Percentiles rank a stretch among this genome's conserved stretches.
Evolutionary conservation across 2,329 filamentous ascomycete genomes (phyloP).

Genomic region (Pyrenophora teres): DNA sequence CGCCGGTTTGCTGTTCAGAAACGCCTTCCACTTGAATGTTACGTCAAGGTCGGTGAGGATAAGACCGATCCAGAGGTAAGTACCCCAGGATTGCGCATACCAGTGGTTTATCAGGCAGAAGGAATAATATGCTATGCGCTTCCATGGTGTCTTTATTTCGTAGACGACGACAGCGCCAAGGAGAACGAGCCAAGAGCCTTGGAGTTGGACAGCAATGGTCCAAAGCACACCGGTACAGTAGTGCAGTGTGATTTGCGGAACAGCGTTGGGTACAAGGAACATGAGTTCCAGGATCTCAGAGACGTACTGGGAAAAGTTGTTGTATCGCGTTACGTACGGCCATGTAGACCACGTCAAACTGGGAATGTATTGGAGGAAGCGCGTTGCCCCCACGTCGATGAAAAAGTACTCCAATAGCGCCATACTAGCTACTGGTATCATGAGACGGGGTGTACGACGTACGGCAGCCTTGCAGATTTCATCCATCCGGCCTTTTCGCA

Average conservation of each 20-base stretch:
- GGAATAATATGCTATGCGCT: constrained; percentile 53
- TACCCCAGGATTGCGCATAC: constrained; percentile 55
- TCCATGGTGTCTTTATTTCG: constrained; percentile 54
- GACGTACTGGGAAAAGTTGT: constrained; percentile 51
- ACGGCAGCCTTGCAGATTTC: constrained; percentile 53
- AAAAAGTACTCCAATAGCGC: constrained; percentile 55
- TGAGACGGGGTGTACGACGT: constrained; percentile 51
- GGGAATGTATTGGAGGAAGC: constrained; percentile 52
- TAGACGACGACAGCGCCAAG: constrained; percentile 51
- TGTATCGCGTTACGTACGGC: constrained; percentile 51
- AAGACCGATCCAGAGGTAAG: constrained; percentile 53
- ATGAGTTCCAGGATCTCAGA: constrained; percentile 53
- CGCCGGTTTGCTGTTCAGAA: constrained; percentile 41
- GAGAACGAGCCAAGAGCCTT: constrained; percentile 54
- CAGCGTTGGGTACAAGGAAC: constrained; percentile 56
- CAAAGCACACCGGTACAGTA: constrained; percentile 58
- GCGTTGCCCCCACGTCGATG: constrained; percentile 51
- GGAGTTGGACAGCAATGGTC: constrained; percentile 57
- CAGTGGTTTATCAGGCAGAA: constrained; percentile 53
- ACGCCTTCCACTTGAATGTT: constrained; percentile 52
- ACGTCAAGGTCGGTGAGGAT: constrained; percentile 54
- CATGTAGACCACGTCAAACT: constrained; percentile 55
- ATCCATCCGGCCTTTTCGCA: constrained; percentile 50
- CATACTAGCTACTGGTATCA: constrained; percentile 53
- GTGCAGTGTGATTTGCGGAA: constrained; percentile 54